A percentile compares a stretch with the other conserved stretches of the same genome.
phyloP scores from a whole-genome alignment of 352 stramenopile genomes.

The Globisporangium spinosum region DNA sequence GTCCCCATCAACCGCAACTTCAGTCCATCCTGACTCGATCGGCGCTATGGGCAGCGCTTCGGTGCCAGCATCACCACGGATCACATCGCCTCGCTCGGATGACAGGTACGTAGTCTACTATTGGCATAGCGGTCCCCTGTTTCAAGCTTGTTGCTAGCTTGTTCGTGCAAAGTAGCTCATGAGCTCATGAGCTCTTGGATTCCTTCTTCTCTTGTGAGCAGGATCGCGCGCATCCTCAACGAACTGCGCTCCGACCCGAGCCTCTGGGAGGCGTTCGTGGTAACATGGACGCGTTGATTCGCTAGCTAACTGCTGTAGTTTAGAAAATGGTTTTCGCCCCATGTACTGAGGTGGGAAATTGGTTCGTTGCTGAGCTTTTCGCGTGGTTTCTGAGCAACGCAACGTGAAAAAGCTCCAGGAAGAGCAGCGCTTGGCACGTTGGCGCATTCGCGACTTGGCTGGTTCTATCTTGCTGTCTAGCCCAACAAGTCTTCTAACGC shows the following conservation, averaged over 20 bases:
- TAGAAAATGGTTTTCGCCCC: background rate
- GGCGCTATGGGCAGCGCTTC: constrained; percentile 7
- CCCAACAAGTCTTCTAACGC: background rate
- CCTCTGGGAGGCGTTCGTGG: constrained; percentile 54
- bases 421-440: constrained; percentile 14
- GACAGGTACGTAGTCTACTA: constrained; percentile 19
- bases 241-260: constrained; percentile 56
- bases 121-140: background rate
- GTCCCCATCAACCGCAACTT: background rate
- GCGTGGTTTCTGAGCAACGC: constrained; percentile 18
- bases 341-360: background rate
- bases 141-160: background rate
- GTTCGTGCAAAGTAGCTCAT: background rate
- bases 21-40: background rate
- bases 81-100: constrained; percentile 23
- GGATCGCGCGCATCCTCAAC: constrained; percentile 48
- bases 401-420: constrained; percentile 17
- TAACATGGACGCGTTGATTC: constrained; percentile 2
- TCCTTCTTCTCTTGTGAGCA: constrained; percentile 12
- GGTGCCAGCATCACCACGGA: constrained; percentile 17
- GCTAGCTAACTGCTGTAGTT: background rate
- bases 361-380: background rate
- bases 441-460: background rate
- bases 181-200: background rate
- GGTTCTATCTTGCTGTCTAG: background rate